phyloP scores from a whole-genome alignment of 768 basidiomycete genomes.

The Phaeotremella fagi region DNA sequence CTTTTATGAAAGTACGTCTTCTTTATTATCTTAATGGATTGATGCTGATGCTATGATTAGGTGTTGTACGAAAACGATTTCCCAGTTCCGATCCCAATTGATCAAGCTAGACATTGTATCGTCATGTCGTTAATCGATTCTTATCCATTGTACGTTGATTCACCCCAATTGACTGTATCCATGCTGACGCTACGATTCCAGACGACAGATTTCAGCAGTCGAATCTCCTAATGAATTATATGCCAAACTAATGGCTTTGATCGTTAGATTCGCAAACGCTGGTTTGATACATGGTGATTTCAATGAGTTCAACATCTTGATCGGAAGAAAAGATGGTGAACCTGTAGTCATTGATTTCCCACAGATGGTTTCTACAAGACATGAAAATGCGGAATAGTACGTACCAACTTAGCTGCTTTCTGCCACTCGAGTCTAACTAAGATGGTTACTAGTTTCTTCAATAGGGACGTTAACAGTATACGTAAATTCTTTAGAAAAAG shows the following conservation, averaged over 20 bases:
- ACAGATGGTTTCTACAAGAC: slow-evolving; percentile 97
- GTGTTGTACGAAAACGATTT: slow-evolving; percentile 86
- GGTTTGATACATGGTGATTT: slow-evolving; percentile 99
- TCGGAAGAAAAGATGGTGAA: slow-evolving; percentile 66
- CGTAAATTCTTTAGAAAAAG: slow-evolving; percentile 83
- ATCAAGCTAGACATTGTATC: slow-evolving; percentile 90
- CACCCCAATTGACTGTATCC: neutral
- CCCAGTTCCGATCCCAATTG: slow-evolving; percentile 87
- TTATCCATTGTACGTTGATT: slow-evolving; percentile 71
- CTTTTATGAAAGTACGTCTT: slow-evolving; percentile 87
- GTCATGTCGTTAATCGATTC: slow-evolving; percentile 95
- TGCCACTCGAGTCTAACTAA: neutral
- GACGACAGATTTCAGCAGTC: slow-evolving; percentile 75
- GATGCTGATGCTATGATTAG: slow-evolving; percentile 50
- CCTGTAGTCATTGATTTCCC: slow-evolving; percentile 97
- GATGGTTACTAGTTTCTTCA: slow-evolving; percentile 74
- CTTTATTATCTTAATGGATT: neutral
- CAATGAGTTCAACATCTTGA: slow-evolving; percentile 98
- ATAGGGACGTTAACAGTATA: slow-evolving; percentile 96
- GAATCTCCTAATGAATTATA: slow-evolving; percentile 85
- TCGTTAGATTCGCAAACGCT: slow-evolving; percentile 85
- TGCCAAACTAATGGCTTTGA: slow-evolving; percentile 86
- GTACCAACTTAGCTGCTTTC: slow-evolving; percentile 28
- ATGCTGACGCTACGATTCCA: slow-evolving; percentile 7
- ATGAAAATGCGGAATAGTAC: slow-evolving; percentile 93